phyloP scores from a whole-genome alignment of 257 asterid species.

The Penstemon newberryi region DNA sequence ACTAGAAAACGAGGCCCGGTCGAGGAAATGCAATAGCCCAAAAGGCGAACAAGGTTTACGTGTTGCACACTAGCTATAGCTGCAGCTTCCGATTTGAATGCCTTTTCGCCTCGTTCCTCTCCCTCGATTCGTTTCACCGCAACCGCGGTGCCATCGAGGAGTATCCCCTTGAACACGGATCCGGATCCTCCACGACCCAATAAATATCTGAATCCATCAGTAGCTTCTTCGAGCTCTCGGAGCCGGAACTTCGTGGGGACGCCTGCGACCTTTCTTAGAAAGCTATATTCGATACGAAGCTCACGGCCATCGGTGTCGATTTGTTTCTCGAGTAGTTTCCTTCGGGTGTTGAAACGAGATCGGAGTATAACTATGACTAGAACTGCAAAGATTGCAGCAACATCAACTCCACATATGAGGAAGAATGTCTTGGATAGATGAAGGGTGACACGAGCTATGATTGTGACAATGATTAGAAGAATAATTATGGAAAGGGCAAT shows the following conservation, averaged over 20 bases:
- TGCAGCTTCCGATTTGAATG: conserved; percentile 70
- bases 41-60: conserved; percentile 66
- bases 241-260: conserved; percentile 67
- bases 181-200: conserved; percentile 74
- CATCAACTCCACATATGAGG: conserved; percentile 57
- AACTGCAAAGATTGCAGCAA: conserved; percentile 59
- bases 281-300: conserved; percentile 75
- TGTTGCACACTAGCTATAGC: conserved; percentile 88
- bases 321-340: conserved; percentile 41
- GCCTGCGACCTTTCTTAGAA: conserved; percentile 77
- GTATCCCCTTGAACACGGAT: conserved; percentile 61
- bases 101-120: conserved; percentile 65
- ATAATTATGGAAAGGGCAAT: conserved; percentile 37
- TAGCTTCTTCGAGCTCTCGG: conserved; percentile 72
- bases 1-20: conserved; percentile 57
- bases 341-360: conserved; percentile 39
- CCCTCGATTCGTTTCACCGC: conserved; percentile 77
- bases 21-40: conserved; percentile 57
- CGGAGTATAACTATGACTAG: conserved; percentile 34
- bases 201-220: conserved; percentile 53
- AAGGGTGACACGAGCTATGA: conserved; percentile 50
- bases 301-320: conserved; percentile 65
- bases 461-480: conserved; percentile 37
- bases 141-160: conserved; percentile 56
- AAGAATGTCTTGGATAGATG: conserved; percentile 47